Evolutionary conservation across 2,329 filamentous ascomycete genomes (phyloP), one percentile per base, ranked within the genome.

Genomic region (Sclerotiophoma versabilis): DNA sequence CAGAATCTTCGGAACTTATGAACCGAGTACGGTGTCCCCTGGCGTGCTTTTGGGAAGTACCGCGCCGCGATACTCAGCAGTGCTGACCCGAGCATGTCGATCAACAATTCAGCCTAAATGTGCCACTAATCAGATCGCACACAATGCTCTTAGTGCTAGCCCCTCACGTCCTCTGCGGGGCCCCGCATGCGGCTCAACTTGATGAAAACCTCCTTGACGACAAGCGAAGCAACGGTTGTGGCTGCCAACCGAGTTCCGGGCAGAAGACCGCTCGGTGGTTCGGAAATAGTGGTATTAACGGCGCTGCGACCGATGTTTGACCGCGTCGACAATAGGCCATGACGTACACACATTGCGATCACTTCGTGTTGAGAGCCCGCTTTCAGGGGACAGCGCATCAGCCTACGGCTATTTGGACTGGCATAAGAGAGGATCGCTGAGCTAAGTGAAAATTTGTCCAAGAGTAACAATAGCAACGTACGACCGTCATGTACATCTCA

Each of bases 61-160:
- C 39, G 39, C 29, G 39, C 20, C 17, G 12, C 23, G 19, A 30
- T 7, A 17, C 27, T 41, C 32, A 44, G 38, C 39, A 15, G 22
- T 33, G 19, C 23, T 25, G 12, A 39, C 33, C 22, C 36, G 14
- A 8, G 19, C 23, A 36, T 30, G 51, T 45, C 51, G 39, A 45
- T 54, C 45, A 29, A 9, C 39, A 34, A 63, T 65, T 67, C 56
- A 61, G 64, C 57, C 64, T 65, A 46, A 69, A 63, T 57, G n/a
- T 26, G 6, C 6, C 22, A 10, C 63, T 54, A 65, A 65, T 67
- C 23, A 48, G 6, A 37, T 22, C 9, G 4, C 20, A 19, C 2
- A 15, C 11, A 19, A 8, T 17, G n/a, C 38, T 45, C 23, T 27
- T 62, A 59, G 54, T 48, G 61, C 39, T 17, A 57, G 32, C 61